phyloP scores from a whole-genome alignment of 176 grass and related monocot species.

The Phoenix roebelenii region DNA sequence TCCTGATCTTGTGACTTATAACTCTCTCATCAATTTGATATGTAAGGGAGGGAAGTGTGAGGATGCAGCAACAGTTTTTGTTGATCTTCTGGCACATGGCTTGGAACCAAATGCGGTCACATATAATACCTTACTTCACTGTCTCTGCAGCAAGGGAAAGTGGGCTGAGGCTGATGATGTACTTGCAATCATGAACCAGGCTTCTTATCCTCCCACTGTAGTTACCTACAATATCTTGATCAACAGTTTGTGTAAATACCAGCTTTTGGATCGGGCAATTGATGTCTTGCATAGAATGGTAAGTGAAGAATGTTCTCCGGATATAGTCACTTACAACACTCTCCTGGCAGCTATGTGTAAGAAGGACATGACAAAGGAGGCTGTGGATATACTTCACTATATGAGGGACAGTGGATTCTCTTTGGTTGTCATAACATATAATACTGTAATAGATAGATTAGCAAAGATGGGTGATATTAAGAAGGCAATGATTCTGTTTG shows the following conservation, averaged over 20 bases:
- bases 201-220: conserved; percentile 43
- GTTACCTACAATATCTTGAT: conserved; percentile 74
- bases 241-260: conserved; percentile 56
- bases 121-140: conserved; percentile 63
- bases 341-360: conserved; percentile 56
- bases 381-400: conserved; percentile 39
- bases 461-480: conserved; percentile 48
- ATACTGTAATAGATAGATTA: conserved; percentile 64
- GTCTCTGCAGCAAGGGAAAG: conserved; percentile 38
- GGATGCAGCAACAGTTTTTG: conserved; percentile 33
- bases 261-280: conserved; percentile 51
- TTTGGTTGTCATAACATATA: conserved; percentile 55
- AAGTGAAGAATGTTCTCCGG: conserved; percentile 39
- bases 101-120: conserved; percentile 52
- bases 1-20: conserved; percentile 57
- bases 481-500: conserved; percentile 42
- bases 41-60: conserved; percentile 51
- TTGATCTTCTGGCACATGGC: conserved; percentile 36
- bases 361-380: conserved; percentile 47
- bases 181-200: conserved; percentile 40
- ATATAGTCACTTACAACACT: conserved; percentile 77
- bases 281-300: conserved; percentile 59
- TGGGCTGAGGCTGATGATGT: conserved; percentile 53
- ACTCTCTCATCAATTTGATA: conserved; percentile 49
- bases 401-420: conserved; percentile 45